Evolutionary conservation across 305 asterid genomes (phyloP).

Genomic region (Rubia tinctorum): DNA sequence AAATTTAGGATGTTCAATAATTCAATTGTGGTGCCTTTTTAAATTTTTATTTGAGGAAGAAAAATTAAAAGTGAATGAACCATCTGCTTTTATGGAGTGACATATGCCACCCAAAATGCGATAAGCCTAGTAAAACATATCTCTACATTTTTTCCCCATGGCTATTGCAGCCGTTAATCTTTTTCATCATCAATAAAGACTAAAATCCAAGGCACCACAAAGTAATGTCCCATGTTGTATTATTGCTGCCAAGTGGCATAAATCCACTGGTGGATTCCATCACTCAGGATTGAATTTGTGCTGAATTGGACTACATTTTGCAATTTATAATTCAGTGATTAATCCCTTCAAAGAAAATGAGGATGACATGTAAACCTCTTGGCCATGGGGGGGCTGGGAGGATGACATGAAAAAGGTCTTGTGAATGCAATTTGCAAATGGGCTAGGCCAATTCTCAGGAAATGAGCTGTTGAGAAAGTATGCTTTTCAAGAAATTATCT

Average conservation of each 20-base stretch:
- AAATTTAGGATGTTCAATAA: background rate
- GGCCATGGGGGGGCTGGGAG: constrained; percentile 15
- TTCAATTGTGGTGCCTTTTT: background rate
- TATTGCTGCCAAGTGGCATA: constrained; percentile 18
- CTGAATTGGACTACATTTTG: constrained; percentile 17
- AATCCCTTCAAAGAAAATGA: background rate
- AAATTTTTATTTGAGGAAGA: background rate
- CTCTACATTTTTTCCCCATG: constrained; percentile 2
- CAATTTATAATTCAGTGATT: background rate
- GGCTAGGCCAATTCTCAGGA: background rate
- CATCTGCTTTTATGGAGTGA: constrained; percentile 6
- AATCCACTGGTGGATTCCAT: constrained; percentile 1
- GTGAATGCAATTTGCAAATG: background rate
- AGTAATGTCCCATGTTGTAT: constrained; percentile 4
- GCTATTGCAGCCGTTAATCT: constrained; percentile 7
- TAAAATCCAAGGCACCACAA: constrained; percentile 10
- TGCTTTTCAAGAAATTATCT: constrained; percentile 11
- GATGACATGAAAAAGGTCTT: constrained; percentile 11
- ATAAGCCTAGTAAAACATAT: constrained; percentile 19
- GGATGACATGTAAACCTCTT: constrained; percentile 17
- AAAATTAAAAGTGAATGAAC: background rate
- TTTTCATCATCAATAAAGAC: constrained; percentile 1
- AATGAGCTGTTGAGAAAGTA: background rate
- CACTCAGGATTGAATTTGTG: constrained; percentile 13
- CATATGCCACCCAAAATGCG: constrained; percentile 18